These are phyloP conservation scores for Phalaenopsis hybrid DNA, from an alignment of 116 monocot species.

Conservation along the genomic window DNA sequence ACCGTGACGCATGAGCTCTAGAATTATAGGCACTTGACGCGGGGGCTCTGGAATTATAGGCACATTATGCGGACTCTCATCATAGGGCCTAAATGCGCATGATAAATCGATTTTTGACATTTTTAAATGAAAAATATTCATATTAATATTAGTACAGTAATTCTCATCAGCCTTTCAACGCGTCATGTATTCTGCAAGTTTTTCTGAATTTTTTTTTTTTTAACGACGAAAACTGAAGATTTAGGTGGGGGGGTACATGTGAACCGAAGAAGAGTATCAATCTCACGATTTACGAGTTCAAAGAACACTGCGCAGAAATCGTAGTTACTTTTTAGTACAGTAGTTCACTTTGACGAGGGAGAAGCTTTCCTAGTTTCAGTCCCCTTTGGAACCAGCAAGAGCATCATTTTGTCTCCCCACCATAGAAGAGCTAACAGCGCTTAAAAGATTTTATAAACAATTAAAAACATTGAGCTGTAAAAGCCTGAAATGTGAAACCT, in stretches of 20 bases:
- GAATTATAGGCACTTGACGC: no score
- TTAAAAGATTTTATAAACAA: background rate
- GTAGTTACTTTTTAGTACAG: background rate
- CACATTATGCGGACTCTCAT: no score
- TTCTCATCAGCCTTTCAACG: no score
- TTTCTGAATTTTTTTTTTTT: no score
- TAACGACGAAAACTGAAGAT: no score
- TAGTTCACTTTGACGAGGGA: background rate
- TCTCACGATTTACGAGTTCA: background rate
- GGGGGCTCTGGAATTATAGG: no score
- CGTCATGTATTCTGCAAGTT: no score
- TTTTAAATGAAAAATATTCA: no score
- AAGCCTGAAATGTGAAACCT: constrained; percentile 3
- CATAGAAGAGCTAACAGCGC: background rate
- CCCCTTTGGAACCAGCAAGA: background rate
- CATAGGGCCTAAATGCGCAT: no score
- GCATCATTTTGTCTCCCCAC: background rate
- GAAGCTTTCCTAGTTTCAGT: background rate
- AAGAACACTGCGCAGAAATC: background rate
- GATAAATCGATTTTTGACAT: no score
- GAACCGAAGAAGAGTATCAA: background rate
- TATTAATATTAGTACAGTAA: no score
- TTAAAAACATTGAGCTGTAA: background rate
- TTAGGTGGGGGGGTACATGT: background rate
- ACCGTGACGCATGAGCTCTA: no score